phyloP scores from a whole-genome alignment of 768 basidiomycete genomes.

The Dioszegia hungarica region DNA sequence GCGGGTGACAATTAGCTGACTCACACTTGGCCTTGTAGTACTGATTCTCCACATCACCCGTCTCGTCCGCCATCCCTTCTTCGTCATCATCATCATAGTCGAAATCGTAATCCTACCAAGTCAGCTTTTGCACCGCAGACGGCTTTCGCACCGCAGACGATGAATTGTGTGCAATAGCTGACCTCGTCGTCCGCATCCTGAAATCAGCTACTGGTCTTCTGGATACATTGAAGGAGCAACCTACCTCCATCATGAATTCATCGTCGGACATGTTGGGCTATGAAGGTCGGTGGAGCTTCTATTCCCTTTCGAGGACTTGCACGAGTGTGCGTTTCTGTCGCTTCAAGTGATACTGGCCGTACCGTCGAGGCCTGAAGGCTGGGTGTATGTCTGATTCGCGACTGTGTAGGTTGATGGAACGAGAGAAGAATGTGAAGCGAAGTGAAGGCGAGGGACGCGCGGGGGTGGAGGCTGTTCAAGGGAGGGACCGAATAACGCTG shows the following conservation, averaged over 20 bases:
- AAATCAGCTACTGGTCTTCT: neutral
- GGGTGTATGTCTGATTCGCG: too few relatives aligned
- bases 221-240: constrained; percentile 4
- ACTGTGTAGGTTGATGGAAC: too few relatives aligned
- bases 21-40: constrained; percentile 96
- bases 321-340: too few relatives aligned
- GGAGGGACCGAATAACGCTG: too few relatives aligned
- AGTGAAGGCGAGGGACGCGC: too few relatives aligned
- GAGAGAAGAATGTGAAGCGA: too few relatives aligned
- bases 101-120: constrained; percentile 78
- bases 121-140: neutral
- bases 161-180: neutral
- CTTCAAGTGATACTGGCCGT: too few relatives aligned
- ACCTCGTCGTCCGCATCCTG: constrained; percentile 51
- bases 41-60: constrained; percentile 91
- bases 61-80: constrained; percentile 57
- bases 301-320: too few relatives aligned
- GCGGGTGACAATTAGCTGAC: constrained; percentile 34
- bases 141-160: neutral
- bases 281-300: too few relatives aligned
- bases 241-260: constrained; percentile 51
- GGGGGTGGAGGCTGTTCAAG: too few relatives aligned
- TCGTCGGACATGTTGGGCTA: constrained; percentile 49
- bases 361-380: too few relatives aligned
- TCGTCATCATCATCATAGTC: constrained; percentile 87